Evolutionary conservation across 345 rosid genomes (phyloP).

Genomic region (Aurinia saxatilis): DNA sequence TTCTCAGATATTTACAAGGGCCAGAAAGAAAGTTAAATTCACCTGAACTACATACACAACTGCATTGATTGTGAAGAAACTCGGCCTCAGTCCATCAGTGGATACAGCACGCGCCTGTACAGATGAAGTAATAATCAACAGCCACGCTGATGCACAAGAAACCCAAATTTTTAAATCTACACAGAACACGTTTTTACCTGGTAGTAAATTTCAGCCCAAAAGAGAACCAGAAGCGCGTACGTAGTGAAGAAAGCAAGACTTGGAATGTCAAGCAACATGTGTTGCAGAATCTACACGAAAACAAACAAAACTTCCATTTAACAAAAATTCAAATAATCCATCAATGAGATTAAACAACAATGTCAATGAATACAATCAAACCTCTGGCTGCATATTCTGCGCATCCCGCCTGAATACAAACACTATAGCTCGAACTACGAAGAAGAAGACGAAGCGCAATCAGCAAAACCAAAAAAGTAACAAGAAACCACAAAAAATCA

Average conservation of each 20-base stretch:
- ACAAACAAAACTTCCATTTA: constrained; percentile 1
- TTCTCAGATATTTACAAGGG: not conserved
- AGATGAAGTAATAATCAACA: not conserved
- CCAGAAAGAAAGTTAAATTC: constrained; percentile 20
- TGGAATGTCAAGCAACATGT: constrained; percentile 68
- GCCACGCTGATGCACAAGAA: not conserved
- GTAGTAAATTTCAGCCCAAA: constrained; percentile 85
- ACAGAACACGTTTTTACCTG: constrained; percentile 35
- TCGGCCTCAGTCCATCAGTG: constrained; percentile 79
- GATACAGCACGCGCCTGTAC: constrained; percentile 79
- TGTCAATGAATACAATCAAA: constrained; percentile 10
- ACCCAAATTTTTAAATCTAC: not conserved
- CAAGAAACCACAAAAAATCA: not conserved
- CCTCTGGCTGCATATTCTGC: constrained; percentile 58
- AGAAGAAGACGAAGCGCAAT: not conserved
- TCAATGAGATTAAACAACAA: not conserved
- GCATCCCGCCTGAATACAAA: constrained; percentile 59
- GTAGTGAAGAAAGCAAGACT: constrained; percentile 73
- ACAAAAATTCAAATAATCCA: not conserved
- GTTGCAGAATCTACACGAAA: constrained; percentile 55
- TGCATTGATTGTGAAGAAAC: constrained; percentile 72
- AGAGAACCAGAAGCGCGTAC: constrained; percentile 66
- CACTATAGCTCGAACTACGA: constrained; percentile 64
- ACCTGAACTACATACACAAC: constrained; percentile 77
- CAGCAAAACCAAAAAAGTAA: not conserved